Percentiles rank a stretch among this genome's conserved stretches.
These are phyloP conservation scores for Cymbopogon citratus DNA, from an alignment of 176 grass and related monocot species.

Conservation along the genomic window DNA sequence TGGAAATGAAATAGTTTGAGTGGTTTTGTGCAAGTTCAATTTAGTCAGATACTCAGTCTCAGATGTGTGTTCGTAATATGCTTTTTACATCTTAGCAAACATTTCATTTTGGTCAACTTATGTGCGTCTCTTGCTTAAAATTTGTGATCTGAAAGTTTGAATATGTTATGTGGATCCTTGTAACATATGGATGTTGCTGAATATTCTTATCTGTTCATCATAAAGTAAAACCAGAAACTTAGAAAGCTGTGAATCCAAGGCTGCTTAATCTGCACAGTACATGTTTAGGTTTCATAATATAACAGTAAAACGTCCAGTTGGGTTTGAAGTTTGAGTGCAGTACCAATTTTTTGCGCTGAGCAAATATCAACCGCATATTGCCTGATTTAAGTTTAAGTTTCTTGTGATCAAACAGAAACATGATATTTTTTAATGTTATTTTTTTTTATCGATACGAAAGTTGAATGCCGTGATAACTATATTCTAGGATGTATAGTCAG, in stretches of 20 bases:
- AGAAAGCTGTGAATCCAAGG: not conserved
- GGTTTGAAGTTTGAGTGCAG: not conserved
- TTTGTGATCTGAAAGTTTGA: slow-evolving; percentile 14
- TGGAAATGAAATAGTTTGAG: slow-evolving; percentile 53
- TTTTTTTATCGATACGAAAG: not conserved
- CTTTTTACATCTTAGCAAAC: slow-evolving; percentile 22
- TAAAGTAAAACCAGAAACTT: not conserved
- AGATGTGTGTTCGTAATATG: slow-evolving; percentile 23
- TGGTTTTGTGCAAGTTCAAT: slow-evolving; percentile 36
- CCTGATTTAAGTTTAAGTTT: not conserved
- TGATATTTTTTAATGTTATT: not conserved
- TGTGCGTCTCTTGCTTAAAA: slow-evolving; percentile 19
- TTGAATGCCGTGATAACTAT: slow-evolving; percentile 7
- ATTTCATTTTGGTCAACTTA: slow-evolving; percentile 10
- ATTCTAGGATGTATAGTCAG: slow-evolving; percentile 6
- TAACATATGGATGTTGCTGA: slow-evolving; percentile 1
- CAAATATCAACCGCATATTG: not conserved
- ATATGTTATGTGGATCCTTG: not conserved
- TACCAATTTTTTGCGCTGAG: not conserved
- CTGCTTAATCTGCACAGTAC: not conserved
- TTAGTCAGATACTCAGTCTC: not conserved
- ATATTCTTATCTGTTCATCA: not conserved
- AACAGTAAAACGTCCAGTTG: not conserved
- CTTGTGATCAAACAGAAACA: not conserved
- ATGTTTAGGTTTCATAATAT: not conserved